Conservation (phyloP, 805 yeast species). For the Wickerhamomyces bisporus region DNA sequence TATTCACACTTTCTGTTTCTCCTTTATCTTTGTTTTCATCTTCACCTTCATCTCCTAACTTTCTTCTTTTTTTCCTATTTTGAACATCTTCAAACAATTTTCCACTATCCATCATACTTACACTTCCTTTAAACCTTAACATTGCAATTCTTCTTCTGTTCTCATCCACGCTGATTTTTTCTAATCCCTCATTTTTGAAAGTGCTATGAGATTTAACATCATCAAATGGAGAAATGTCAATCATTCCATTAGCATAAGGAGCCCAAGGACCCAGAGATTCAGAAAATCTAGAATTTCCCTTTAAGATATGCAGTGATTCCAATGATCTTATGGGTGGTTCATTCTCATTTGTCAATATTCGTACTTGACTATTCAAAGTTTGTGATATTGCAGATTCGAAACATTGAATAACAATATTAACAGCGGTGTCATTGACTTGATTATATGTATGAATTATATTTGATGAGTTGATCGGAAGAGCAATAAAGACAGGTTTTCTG, state of each 20-base stretch:
- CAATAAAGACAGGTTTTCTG: slow-evolving; percentile 58
- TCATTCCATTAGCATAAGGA: slow-evolving; percentile 61
- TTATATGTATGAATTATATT: slow-evolving; percentile 50
- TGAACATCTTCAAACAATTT: slow-evolving; percentile 34
- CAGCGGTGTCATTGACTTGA: slow-evolving; percentile 33
- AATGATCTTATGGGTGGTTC: slow-evolving; percentile 35
- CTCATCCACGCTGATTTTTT: slow-evolving; percentile 15
- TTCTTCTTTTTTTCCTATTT: slow-evolving; percentile 13
- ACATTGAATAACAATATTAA: slow-evolving; percentile 54
- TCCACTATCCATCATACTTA: slow-evolving; percentile 30
- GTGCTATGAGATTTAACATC: slow-evolving; percentile 37
- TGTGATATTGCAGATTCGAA: slow-evolving; percentile 47
- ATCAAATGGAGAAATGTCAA: slow-evolving; percentile 62
- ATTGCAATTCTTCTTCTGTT: slow-evolving; percentile 41
- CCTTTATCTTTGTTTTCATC: slow-evolving; percentile 12
- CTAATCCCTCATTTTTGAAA: slow-evolving; percentile 16
- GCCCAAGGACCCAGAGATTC: slow-evolving; percentile 68
- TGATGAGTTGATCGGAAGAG: slow-evolving; percentile 63
- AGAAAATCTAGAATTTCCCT: slow-evolving; percentile 59
- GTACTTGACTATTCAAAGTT: slow-evolving; percentile 37
- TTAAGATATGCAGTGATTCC: slow-evolving; percentile 49
- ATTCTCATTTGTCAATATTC: slow-evolving; percentile 26
- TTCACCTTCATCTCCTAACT: slow-evolving; percentile 8
- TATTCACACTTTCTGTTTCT: slow-evolving; percentile 10
- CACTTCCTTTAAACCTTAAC: slow-evolving; percentile 57